Percentiles rank a stretch among this genome's conserved stretches.
These are phyloP conservation scores for Kodamaea lidongshanica DNA, from an alignment of 805 yeast genomes.

Conservation along the genomic window DNA sequence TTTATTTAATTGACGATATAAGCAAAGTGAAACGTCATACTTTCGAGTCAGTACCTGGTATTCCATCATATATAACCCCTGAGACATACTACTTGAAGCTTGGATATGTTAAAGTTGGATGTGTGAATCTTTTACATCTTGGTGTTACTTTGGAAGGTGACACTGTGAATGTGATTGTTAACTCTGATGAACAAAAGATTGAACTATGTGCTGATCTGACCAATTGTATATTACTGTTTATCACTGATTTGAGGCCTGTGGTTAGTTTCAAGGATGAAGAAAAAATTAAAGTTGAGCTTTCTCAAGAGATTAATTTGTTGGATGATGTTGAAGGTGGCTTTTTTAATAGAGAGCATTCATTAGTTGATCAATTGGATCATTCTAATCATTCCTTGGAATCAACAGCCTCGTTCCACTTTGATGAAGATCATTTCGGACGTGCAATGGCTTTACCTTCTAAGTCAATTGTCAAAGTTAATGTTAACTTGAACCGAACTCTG, in stretches of 20 bases:
- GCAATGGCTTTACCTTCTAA: no score
- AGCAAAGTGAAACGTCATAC: no score
- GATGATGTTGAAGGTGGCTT: constrained; percentile 30
- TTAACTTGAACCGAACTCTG: constrained; percentile 33
- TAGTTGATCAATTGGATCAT: no score
- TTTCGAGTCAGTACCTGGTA: constrained; percentile 6
- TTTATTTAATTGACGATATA: constrained; percentile 62
- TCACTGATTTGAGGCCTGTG: constrained; percentile 69
- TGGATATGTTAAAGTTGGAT: constrained; percentile 54
- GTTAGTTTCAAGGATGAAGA: constrained; percentile 52
- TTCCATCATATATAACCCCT: constrained; percentile 21
- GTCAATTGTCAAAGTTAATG: constrained; percentile 23
- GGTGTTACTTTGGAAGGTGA: constrained; percentile 27
- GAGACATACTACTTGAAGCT: constrained; percentile 31
- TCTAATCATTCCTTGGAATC: no score
- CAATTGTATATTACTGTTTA: constrained; percentile 59
- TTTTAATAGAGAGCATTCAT: no score
- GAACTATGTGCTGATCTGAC: constrained; percentile 81
- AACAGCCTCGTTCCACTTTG: constrained; percentile 12
- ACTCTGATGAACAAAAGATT: constrained; percentile 42
- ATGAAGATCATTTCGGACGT: constrained; percentile 22
- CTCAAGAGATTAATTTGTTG: constrained; percentile 33
- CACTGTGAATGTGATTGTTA: constrained; percentile 40
- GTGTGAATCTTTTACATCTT: constrained; percentile 32
- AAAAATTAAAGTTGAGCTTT: constrained; percentile 43